These are phyloP conservation scores for Coemansia pectinata DNA, from an alignment of 192 early-diverging fungal species.

Conservation along the genomic window DNA sequence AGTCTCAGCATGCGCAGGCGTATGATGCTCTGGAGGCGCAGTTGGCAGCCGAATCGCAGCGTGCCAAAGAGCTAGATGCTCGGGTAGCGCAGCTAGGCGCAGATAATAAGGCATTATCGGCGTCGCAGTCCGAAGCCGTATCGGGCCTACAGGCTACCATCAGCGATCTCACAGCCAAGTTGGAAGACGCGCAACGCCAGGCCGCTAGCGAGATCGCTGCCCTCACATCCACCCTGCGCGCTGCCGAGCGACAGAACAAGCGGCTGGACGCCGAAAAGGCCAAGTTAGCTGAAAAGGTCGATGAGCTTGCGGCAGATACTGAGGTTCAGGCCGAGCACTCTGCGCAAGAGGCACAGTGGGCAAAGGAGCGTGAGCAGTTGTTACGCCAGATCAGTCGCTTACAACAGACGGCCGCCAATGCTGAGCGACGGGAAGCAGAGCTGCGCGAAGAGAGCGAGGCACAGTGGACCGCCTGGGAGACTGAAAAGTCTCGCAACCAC, in stretches of 20 bases:
- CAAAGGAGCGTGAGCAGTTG: conserved; percentile 42
- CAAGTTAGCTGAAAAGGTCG: conserved; percentile 17
- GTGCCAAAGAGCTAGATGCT: conserved; percentile 15
- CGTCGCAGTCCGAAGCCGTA: conserved; percentile 37
- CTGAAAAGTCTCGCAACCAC: conserved; percentile 41
- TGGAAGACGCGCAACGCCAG: conserved; percentile 27
- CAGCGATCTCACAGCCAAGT: conserved; percentile 31
- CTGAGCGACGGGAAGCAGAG: conserved; percentile 44
- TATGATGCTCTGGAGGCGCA: conserved; percentile 19
- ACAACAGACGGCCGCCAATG: conserved; percentile 34
- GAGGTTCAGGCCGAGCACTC: conserved; percentile 26
- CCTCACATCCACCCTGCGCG: conserved; percentile 12
- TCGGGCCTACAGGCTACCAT: conserved; percentile 24
- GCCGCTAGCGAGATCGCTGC: conserved; percentile 17
- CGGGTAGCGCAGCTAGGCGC: conserved; percentile 28
- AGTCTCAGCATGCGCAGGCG: conserved; percentile 15
- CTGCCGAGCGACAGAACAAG: conserved; percentile 19
- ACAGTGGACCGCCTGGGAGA: conserved; percentile 45
- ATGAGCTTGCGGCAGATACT: conserved; percentile 16
- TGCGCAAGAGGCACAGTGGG: conserved; percentile 29
- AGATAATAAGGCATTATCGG: conserved; percentile 24
- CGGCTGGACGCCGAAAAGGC: conserved; percentile 35
- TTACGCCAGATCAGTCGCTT: conserved; percentile 32
- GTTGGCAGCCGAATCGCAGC: conserved; percentile 19
- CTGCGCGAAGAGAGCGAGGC: conserved; percentile 48